Percentiles rank a stretch among this genome's conserved stretches.
These are phyloP conservation scores for Phaffomyces opuntiae DNA, from an alignment of 805 yeast genomes.

Conservation along the genomic window DNA sequence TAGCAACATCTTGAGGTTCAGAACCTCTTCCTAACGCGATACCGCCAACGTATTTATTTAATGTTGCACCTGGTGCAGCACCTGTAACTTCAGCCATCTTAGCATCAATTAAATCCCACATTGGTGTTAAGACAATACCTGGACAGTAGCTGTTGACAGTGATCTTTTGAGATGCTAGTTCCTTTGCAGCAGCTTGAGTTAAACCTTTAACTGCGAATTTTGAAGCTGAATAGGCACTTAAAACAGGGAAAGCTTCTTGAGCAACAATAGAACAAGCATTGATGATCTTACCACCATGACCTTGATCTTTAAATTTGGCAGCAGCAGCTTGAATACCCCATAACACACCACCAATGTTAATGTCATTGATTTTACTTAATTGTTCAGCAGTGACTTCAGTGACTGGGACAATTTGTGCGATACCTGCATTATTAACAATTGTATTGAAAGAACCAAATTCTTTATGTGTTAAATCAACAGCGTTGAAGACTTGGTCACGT, in stretches of 20 bases:
- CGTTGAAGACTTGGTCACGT: conserved; percentile 19
- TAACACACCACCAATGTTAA: conserved; percentile 28
- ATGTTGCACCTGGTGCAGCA: conserved; percentile 22
- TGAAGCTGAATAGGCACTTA: conserved; percentile 29
- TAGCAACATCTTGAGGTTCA: conserved; percentile 30
- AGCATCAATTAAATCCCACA: conserved; percentile 27
- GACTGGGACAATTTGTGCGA: conserved; percentile 23
- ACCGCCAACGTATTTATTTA: conserved; percentile 20
- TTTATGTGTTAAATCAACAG: conserved; percentile 24
- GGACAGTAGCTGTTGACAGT: conserved; percentile 35
- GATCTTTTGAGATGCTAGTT: conserved; percentile 29
- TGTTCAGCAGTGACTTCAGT: conserved; percentile 25
- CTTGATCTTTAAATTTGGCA: conserved; percentile 20
- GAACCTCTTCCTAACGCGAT: conserved; percentile 31
- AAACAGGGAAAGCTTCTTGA: conserved; percentile 24
- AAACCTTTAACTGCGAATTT: conserved; percentile 32
- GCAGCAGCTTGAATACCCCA: conserved; percentile 31
- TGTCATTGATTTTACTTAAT: conserved; percentile 15
- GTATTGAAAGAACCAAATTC: conserved; percentile 28
- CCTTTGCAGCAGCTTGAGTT: conserved; percentile 33
- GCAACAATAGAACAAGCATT: conserved; percentile 32
- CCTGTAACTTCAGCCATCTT: conserved; percentile 22
- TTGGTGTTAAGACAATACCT: conserved; percentile 34
- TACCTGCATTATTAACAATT: conserved; percentile 33
- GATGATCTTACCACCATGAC: conserved; percentile 32